Conservation (phyloP, 495 filamentous ascomycete species). For the Penicillium egyptiacum region DNA sequence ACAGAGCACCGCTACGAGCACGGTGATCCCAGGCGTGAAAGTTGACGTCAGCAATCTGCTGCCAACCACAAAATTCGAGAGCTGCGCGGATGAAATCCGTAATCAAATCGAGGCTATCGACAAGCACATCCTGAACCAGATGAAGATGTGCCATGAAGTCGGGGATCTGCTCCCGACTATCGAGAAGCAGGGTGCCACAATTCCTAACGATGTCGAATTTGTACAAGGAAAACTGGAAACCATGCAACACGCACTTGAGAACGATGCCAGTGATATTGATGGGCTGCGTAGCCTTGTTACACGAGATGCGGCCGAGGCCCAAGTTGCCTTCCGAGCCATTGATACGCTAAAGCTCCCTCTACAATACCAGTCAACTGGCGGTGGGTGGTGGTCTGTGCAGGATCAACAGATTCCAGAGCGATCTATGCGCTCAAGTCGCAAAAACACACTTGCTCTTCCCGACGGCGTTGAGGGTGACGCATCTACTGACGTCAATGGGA, state of each 20-base stretch:
- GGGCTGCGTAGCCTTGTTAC: constrained; percentile 61
- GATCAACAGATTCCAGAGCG: constrained; percentile 45
- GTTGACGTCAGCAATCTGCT: constrained; percentile 74
- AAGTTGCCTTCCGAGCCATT: constrained; percentile 70
- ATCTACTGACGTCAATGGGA: constrained; percentile 41
- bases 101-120: constrained; percentile 73
- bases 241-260: constrained; percentile 68
- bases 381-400: constrained; percentile 49
- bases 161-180: constrained; percentile 56
- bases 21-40: constrained; percentile 64
- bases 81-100: constrained; percentile 81
- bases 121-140: constrained; percentile 67
- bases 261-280: constrained; percentile 71
- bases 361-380: constrained; percentile 61
- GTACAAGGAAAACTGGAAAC: constrained; percentile 69
- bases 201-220: constrained; percentile 74
- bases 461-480: constrained; percentile 62
- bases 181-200: constrained; percentile 58
- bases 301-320: constrained; percentile 68
- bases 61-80: constrained; percentile 85
- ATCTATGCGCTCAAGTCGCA: constrained; percentile 42
- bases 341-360: constrained; percentile 73
- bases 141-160: constrained; percentile 52
- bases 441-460: constrained; percentile 47
- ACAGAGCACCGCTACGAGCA: constrained; percentile 42